Evolutionary conservation across 768 basidiomycete species (phyloP).

Genomic region (Leucocoprinus sp.): DNA sequence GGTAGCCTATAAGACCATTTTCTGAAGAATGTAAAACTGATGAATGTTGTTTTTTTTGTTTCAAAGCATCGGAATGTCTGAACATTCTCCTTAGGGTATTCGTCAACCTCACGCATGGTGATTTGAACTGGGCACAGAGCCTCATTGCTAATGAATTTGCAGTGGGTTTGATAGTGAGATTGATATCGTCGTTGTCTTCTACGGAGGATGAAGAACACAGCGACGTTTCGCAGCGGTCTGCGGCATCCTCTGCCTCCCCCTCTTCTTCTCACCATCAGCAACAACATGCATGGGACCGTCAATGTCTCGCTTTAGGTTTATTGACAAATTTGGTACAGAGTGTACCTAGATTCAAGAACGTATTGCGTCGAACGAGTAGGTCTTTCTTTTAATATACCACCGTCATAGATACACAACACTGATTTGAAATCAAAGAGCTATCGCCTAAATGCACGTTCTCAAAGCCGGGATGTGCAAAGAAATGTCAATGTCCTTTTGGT

Average conservation of each 20-base stretch:
- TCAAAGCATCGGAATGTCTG: constrained; percentile 37
- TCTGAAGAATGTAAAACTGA: no score
- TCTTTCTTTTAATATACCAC: constrained; percentile 2
- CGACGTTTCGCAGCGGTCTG: no score
- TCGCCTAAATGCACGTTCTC: constrained; percentile 41
- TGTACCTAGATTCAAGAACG: constrained; percentile 37
- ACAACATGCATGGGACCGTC: constrained; percentile 47
- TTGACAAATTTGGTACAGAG: constrained; percentile 70
- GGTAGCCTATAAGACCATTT: no score
- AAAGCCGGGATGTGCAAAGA: constrained; percentile 38
- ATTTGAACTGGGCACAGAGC: constrained; percentile 45
- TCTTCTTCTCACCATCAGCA: not conserved
- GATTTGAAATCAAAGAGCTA: constrained; percentile 29
- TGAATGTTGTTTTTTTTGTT: no score
- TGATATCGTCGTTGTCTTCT: constrained; percentile 31
- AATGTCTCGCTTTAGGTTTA: constrained; percentile 69
- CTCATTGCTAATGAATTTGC: constrained; percentile 40
- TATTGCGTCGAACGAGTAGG: constrained; percentile 44
- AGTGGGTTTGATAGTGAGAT: constrained; percentile 38
- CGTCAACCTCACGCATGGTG: constrained; percentile 62
- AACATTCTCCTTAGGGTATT: constrained; percentile 58
- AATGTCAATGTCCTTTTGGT: constrained; percentile 41
- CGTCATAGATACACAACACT: no score
- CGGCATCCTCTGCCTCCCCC: no score
- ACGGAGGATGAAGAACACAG: constrained; percentile 15